phyloP scores from a whole-genome alignment of 495 filamentous ascomycete species.

The Tuber calosporum region DNA sequence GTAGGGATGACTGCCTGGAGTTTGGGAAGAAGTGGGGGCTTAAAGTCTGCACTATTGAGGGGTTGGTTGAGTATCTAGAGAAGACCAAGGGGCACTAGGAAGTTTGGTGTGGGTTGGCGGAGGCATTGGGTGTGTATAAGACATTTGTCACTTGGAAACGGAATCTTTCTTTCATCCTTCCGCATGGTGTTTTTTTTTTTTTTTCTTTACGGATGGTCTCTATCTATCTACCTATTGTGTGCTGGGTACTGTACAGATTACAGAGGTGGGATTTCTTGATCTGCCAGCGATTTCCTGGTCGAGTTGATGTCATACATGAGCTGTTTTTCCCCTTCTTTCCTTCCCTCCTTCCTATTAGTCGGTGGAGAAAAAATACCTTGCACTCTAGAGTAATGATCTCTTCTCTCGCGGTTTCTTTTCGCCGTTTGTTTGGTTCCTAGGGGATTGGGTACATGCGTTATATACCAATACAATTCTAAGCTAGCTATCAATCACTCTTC shows the following conservation, averaged over 20 bases:
- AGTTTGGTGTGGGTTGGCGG: background rate
- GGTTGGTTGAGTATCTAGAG: conserved; percentile 73
- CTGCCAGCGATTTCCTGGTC: background rate
- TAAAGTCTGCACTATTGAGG: conserved; percentile 92
- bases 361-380: background rate
- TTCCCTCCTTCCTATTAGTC: background rate
- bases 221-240: background rate
- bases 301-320: background rate
- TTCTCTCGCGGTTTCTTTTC: background rate
- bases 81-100: conserved; percentile 52
- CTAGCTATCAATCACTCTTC: background rate
- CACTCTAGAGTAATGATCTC: background rate
- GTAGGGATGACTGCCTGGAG: conserved; percentile 76
- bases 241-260: background rate
- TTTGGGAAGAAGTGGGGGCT: conserved; percentile 87
- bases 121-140: background rate
- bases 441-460: background rate
- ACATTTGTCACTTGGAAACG: background rate
- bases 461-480: conserved; percentile 5
- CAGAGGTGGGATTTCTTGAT: background rate
- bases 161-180: background rate
- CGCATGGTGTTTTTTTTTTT: background rate
- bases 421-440: background rate
- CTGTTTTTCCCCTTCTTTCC: background rate
- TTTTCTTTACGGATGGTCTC: background rate